Conservation (phyloP, 495 filamentous ascomycete species). For the Daldinia loculata region DNA sequence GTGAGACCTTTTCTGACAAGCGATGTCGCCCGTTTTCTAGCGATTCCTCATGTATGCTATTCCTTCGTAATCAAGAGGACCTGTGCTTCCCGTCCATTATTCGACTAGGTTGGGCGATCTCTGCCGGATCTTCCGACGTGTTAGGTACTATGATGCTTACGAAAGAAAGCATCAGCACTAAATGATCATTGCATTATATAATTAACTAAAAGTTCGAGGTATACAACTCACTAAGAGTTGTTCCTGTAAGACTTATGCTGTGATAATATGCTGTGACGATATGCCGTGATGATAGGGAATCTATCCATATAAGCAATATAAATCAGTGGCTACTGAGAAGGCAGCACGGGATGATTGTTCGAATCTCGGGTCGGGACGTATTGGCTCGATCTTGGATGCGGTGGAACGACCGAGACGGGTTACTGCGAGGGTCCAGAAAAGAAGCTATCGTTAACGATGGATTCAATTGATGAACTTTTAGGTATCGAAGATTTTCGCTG, state of each 20-base stretch:
- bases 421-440: neutral
- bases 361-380: neutral
- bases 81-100: neutral
- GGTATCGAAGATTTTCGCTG: neutral
- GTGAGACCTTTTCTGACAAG: neutral
- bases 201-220: neutral
- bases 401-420: neutral
- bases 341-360: neutral
- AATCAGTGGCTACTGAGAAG: neutral
- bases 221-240: neutral
- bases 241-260: neutral
- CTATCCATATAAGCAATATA: neutral
- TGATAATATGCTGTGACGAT: neutral
- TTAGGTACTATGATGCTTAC: neutral
- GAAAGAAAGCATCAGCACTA: slow-evolving; percentile 1
- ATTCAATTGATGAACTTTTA: neutral
- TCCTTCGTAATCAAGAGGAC: neutral
- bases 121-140: neutral
- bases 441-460: neutral
- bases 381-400: neutral
- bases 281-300: neutral
- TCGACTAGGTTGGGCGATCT: neutral
- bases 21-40: neutral
- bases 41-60: neutral
- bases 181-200: neutral